Evolutionary conservation across 768 basidiomycete species (phyloP).

Genomic region (Lepiota brunneoincarnata): DNA sequence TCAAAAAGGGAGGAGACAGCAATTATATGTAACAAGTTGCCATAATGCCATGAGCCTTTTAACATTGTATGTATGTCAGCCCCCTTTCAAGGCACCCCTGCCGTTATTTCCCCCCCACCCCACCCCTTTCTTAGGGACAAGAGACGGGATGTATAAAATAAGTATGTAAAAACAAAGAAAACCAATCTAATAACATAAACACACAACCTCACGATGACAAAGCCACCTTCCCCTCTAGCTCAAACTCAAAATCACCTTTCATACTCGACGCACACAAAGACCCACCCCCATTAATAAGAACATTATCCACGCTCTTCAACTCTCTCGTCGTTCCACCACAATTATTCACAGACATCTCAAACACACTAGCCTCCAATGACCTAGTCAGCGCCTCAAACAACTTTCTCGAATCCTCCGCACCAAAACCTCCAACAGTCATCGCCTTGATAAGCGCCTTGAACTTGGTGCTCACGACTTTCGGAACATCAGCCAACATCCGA

Average conservation of each 20-base stretch:
- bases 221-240: background rate
- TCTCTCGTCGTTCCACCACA: background rate
- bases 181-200: background rate
- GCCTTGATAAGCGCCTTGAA: conserved; percentile 42
- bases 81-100: too few relatives aligned
- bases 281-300: background rate
- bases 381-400: conserved; percentile 49
- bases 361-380: conserved; percentile 38
- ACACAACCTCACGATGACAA: conserved; percentile 5
- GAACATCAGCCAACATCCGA: conserved; percentile 30
- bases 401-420: conserved; percentile 46
- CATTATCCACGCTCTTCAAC: background rate
- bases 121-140: too few relatives aligned
- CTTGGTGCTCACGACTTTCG: conserved; percentile 20
- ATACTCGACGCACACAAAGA: background rate
- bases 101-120: too few relatives aligned
- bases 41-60: too few relatives aligned
- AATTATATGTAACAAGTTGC: background rate
- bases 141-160: background rate
- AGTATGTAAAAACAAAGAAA: background rate
- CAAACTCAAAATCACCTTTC: conserved; percentile 8
- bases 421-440: conserved; percentile 46
- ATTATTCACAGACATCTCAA: conserved; percentile 27
- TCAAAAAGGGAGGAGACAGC: too few relatives aligned
- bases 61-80: too few relatives aligned